phyloP scores from a whole-genome alignment of 306 rosid genomes.

The Citrullus colocynthis region DNA sequence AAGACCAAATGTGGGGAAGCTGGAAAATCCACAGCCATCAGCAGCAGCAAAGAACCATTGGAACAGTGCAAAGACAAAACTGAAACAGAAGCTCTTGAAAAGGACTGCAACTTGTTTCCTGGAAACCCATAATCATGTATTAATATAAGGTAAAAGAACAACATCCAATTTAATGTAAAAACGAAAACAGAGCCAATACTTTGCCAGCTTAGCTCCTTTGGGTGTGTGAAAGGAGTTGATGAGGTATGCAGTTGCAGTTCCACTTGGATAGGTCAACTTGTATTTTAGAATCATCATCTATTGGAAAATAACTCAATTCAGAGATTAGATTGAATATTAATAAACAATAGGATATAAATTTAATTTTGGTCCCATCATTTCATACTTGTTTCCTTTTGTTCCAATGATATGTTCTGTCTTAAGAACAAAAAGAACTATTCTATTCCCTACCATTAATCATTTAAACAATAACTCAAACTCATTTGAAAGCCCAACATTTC shows the following conservation, averaged over 20 bases:
- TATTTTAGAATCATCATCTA: slow-evolving; percentile 61
- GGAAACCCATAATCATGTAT: not conserved
- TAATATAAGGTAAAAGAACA: not conserved
- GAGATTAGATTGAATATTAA: not conserved
- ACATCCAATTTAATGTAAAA: not conserved
- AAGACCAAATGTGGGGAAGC: slow-evolving; percentile 66
- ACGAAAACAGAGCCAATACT: slow-evolving; percentile 13
- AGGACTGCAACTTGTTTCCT: slow-evolving; percentile 58
- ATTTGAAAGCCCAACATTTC: not conserved
- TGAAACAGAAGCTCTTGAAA: slow-evolving; percentile 47
- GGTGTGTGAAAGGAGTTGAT: slow-evolving; percentile 79
- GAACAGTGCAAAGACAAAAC: slow-evolving; percentile 44
- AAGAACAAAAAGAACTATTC: not conserved
- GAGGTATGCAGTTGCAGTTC: slow-evolving; percentile 78
- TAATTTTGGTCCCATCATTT: not conserved
- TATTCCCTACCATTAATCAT: not conserved
- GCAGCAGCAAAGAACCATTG: slow-evolving; percentile 61
- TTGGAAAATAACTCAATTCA: not conserved
- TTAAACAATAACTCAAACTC: not conserved
- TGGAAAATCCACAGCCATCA: slow-evolving; percentile 50
- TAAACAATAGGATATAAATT: not conserved
- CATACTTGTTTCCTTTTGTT: not conserved
- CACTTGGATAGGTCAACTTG: slow-evolving; percentile 71
- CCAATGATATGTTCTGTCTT: not conserved
- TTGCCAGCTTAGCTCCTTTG: slow-evolving; percentile 65